Evolutionary conservation across 257 asterid genomes (phyloP).

Genomic region (Cynanchum wilfordii): DNA sequence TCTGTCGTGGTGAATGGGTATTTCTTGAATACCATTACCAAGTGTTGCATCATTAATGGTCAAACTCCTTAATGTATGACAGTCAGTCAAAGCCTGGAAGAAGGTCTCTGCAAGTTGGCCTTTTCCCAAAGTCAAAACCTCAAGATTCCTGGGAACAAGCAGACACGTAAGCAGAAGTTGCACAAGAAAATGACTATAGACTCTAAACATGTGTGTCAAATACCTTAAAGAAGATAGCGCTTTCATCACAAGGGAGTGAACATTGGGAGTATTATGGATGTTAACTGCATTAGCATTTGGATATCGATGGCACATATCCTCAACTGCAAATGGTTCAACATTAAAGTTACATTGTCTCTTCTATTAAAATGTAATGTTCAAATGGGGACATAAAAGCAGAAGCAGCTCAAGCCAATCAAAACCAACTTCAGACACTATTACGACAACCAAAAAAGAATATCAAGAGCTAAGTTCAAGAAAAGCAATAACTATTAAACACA

Average conservation of each 20-base stretch:
- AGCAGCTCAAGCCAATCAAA: background rate
- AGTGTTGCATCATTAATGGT: conserved; percentile 76
- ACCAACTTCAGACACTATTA: background rate
- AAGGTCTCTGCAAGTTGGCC: conserved; percentile 81
- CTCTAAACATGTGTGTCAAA: conserved; percentile 13
- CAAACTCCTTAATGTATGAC: conserved; percentile 73
- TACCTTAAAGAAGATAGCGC: conserved; percentile 74
- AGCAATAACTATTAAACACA: background rate
- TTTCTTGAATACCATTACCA: conserved; percentile 91
- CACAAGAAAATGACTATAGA: conserved; percentile 1
- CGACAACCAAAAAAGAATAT: background rate
- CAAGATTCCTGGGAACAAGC: conserved; percentile 64
- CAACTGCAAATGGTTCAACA: conserved; percentile 40
- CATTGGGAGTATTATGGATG: conserved; percentile 56
- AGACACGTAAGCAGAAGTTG: conserved; percentile 23
- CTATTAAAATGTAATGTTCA: background rate
- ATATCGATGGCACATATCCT: conserved; percentile 77
- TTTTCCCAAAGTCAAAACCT: conserved; percentile 81
- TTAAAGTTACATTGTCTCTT: conserved; percentile 12
- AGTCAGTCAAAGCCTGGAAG: conserved; percentile 69
- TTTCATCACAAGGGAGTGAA: conserved; percentile 62
- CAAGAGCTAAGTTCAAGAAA: background rate
- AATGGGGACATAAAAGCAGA: background rate
- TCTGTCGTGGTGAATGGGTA: conserved; percentile 62
- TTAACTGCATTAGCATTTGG: conserved; percentile 84